Conservation (phyloP, 2,329 filamentous ascomycete genomes). For the Boeremia lycopersici region DNA sequence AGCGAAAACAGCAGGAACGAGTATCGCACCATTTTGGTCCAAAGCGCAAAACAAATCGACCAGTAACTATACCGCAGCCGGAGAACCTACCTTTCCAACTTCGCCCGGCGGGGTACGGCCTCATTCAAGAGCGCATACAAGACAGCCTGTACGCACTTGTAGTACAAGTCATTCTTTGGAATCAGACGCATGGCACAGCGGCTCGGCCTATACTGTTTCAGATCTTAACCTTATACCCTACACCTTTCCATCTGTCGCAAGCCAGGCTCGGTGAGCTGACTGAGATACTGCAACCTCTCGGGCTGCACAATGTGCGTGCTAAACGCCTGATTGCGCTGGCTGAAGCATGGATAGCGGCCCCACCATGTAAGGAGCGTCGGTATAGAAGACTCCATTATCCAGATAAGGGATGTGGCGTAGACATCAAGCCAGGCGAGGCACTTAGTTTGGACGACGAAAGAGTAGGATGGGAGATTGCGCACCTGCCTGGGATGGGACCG, state of each 20-base stretch:
- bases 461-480: constrained; percentile 79
- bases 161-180: constrained; percentile 82
- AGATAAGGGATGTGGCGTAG: constrained; percentile 25
- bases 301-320: constrained; percentile 57
- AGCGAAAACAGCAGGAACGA: constrained; percentile 2
- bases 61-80: constrained; percentile 21
- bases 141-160: constrained; percentile 79
- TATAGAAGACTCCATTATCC: constrained; percentile 60
- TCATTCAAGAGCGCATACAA: constrained; percentile 82
- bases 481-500: constrained; percentile 73
- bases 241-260: constrained; percentile 64
- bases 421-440: constrained; percentile 53
- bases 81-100: constrained; percentile 30
- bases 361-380: constrained; percentile 64
- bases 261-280: constrained; percentile 27
- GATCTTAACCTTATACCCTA: constrained; percentile 72
- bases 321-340: constrained; percentile 73
- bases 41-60: constrained; percentile 22
- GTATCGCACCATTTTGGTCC: constrained; percentile 7
- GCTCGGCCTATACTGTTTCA: constrained; percentile 78
- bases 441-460: constrained; percentile 46
- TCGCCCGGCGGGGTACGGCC: constrained; percentile 63
- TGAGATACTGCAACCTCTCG: constrained; percentile 31
- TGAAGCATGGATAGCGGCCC: constrained; percentile 67
- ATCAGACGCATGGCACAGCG: constrained; percentile 74